Evolutionary conservation across 352 stramenopile genomes (phyloP).

Genomic region (Globisporangium camurandrum): DNA sequence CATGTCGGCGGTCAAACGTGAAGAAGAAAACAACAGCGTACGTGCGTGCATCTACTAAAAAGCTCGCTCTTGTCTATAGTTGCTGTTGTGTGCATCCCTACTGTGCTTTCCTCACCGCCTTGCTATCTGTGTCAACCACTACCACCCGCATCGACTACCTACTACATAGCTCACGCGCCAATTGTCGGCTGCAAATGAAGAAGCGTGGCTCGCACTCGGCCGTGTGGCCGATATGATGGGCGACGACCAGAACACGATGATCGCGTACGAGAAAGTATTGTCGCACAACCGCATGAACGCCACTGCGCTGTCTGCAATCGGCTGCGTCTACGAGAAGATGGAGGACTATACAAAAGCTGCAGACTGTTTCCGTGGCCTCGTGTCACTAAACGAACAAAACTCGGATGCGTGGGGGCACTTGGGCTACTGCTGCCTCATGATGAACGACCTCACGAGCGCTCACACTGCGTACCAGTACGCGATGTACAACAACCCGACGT

Average conservation of each 20-base stretch:
- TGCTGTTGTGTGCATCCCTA: slow-evolving; percentile 2
- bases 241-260: slow-evolving; percentile 84
- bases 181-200: slow-evolving; percentile 71
- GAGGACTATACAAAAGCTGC: slow-evolving; percentile 84
- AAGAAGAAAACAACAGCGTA: slow-evolving; percentile 67
- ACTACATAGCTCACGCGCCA: slow-evolving; percentile 52
- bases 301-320: slow-evolving; percentile 74
- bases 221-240: slow-evolving; percentile 88
- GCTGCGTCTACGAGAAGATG: slow-evolving; percentile 82
- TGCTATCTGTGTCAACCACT: slow-evolving; percentile 6
- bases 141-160: no score
- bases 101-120: no score
- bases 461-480: slow-evolving; percentile 85
- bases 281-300: slow-evolving; percentile 84
- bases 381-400: slow-evolving; percentile 81
- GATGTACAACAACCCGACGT: slow-evolving; percentile 88
- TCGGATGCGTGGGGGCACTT: slow-evolving; percentile 80
- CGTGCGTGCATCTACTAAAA: slow-evolving; percentile 3
- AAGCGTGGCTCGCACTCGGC: slow-evolving; percentile 75
- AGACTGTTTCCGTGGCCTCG: slow-evolving; percentile 81
- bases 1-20: not conserved
- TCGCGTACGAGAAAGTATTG: slow-evolving; percentile 84
- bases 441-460: slow-evolving; percentile 84
- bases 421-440: slow-evolving; percentile 86
- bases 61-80: not conserved